These are phyloP conservation scores for Saccharomyces hybrid DNA, from an alignment of 1,139 yeast species.

Conservation along the genomic window DNA sequence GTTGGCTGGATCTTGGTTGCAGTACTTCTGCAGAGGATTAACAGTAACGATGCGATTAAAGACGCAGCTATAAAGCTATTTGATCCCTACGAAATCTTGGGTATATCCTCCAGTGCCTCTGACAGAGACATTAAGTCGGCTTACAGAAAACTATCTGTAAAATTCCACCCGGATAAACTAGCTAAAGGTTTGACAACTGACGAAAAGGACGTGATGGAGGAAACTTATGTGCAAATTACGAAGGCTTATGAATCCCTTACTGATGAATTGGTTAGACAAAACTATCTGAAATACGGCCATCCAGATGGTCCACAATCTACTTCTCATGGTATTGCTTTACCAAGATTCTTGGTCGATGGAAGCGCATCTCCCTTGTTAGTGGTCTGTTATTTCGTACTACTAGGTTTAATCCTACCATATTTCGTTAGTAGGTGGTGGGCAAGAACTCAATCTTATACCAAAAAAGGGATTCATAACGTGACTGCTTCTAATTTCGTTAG, in stretches of 20 bases:
- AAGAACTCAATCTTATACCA: slow-evolving; percentile 71
- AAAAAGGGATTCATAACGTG: slow-evolving; percentile 70
- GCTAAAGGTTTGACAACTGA: slow-evolving; percentile 54
- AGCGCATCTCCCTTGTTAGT: slow-evolving; percentile 61
- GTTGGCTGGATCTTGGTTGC: slow-evolving; percentile 65
- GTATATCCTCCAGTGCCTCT: slow-evolving; percentile 57
- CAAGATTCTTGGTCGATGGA: slow-evolving; percentile 84
- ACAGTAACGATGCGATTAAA: slow-evolving; percentile 24
- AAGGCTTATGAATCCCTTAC: slow-evolving; percentile 94
- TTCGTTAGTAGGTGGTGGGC: slow-evolving; percentile 89
- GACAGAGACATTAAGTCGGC: slow-evolving; percentile 75
- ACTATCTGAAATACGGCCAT: slow-evolving; percentile 82
- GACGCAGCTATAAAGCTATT: slow-evolving; percentile 33
- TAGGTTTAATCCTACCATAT: slow-evolving; percentile 72
- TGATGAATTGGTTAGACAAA: slow-evolving; percentile 77
- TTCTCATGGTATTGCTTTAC: slow-evolving; percentile 95
- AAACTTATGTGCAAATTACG: slow-evolving; percentile 70
- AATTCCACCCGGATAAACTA: slow-evolving; percentile 90
- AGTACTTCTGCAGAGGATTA: slow-evolving; percentile 44
- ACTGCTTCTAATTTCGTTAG: slow-evolving; percentile 72
- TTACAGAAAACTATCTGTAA: slow-evolving; percentile 78
- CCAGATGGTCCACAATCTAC: slow-evolving; percentile 96
- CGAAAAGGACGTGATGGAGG: slow-evolving; percentile 55
- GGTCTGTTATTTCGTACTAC: slow-evolving; percentile 54
- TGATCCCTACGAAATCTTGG: slow-evolving; percentile 88